These are phyloP conservation scores for Trichoderma sp. DNA, from an alignment of 2,329 filamentous ascomycete genomes.

Conservation along the genomic window DNA sequence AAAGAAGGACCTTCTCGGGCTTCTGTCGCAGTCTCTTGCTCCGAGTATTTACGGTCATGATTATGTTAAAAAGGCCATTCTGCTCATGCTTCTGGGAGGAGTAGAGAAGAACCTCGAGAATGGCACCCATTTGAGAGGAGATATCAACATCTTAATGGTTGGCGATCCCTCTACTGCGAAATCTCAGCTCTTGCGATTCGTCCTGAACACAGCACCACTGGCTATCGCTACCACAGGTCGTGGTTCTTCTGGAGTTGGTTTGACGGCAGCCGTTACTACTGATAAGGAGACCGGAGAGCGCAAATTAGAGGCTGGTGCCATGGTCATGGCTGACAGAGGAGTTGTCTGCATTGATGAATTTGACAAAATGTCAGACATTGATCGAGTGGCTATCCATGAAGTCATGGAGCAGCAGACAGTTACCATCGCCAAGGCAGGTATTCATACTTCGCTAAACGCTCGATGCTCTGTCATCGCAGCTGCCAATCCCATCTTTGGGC, in stretches of 20 bases:
- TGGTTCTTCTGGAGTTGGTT: conserved; percentile 94
- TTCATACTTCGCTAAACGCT: conserved; percentile 95
- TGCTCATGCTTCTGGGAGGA: conserved; percentile 91
- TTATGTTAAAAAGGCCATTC: conserved; percentile 95
- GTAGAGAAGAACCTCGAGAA: conserved; percentile 99
- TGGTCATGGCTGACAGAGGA: conserved; percentile 95
- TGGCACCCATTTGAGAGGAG: conserved; percentile 93
- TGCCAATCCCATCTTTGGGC: conserved; percentile 95
- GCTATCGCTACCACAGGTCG: conserved; percentile 97
- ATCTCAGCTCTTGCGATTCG: conserved; percentile 95
- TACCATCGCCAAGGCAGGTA: conserved; percentile 97
- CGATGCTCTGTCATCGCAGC: conserved; percentile 95
- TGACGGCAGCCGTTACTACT: conserved; percentile 92
- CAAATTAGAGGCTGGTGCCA: conserved; percentile 92
- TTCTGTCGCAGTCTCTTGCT: conserved; percentile 90
- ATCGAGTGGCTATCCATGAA: conserved; percentile 98
- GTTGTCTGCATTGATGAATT: conserved; percentile 99
- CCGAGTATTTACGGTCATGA: conserved; percentile 97
- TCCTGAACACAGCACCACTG: conserved; percentile 92
- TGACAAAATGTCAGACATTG: conserved; percentile 99
- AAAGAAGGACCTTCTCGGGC: conserved; percentile 88
- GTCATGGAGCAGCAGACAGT: conserved; percentile 99
- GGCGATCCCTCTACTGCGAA: conserved; percentile 98
- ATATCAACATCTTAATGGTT: conserved; percentile 99
- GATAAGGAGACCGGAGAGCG: conserved; percentile 98